Evolutionary conservation across 148 eudicot genomes (phyloP), one percentile per base, ranked within the genome.

Genomic region (Dianthus caryophyllus): DNA sequence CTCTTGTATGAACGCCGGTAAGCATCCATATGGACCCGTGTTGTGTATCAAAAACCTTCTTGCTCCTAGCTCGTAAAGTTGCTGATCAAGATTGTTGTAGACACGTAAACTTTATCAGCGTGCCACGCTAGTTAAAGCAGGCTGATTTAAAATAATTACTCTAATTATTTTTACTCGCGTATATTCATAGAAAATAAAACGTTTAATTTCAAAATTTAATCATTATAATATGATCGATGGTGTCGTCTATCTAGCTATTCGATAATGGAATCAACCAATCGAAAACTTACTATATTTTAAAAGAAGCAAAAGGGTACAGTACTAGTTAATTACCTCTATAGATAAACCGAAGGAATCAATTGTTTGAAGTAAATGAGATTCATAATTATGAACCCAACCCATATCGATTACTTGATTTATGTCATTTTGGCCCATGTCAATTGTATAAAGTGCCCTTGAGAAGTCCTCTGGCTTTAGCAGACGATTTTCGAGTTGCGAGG

Each of bases 21-120:
- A 78, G 48, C 96, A 90, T 0, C 96, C 38, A 33, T 33, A 33
- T 33, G 38, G 38, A 2, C 38, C 38, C 7, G 38, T 33, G 38
- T 33, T 33, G 75, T 85, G 90, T 77, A 90, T 79, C 96, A 93
- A 84, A 58, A 83, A 85, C 10, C 71, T 78, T 64, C 96, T 80
- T 1, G 81, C 96, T 57, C 88, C 96, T 62, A 64, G 72, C 21
- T 21, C 48, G 61, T 90, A 75, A 29, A 90, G 59, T 70, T 67
- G 2, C 87, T 86, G 63, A 2, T 13, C 10, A n/a, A 21, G 6
- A 54, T 33, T 7, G 7, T 3, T 7, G 7, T 7, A 33, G 7
- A 33, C 7, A 3, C n/a, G n/a, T n/a, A n/a, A n/a, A n/a, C n/a
- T n/a, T n/a, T n/a, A n/a, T n/a, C n/a, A n/a, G n/a, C n/a, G n/a